Evolutionary conservation across 2,329 filamentous ascomycete genomes (phyloP), one percentile per base, ranked within the genome.

Genomic region (Alternaria ethzedia): DNA sequence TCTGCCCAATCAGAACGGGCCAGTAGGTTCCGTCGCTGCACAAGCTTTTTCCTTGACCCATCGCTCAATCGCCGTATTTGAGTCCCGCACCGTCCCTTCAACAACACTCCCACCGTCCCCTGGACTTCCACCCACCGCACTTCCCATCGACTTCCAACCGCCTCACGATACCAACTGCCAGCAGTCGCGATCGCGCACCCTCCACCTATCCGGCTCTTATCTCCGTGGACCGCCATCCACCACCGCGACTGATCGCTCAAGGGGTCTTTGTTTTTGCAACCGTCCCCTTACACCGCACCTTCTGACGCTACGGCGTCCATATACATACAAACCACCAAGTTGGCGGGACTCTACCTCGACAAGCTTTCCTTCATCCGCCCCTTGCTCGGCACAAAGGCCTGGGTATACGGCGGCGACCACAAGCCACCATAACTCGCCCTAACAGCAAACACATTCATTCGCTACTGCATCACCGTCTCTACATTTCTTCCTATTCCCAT

Each of bases 391-490:
- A 95, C 94, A 83, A 90, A 90, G 81, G 90, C 90, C 87, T 93
- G 94, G 94, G 94, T 96, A 89, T 95, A 95, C 83, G 94, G 95
- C 91, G 92, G 94, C 86, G 93, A 96, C 70, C 78, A 79, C 87
- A 96, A 97, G 85, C 95, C 96, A 81, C 95, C 95, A 87, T 98
- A 98, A 97, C 84, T 95, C 82, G 86, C 75, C 81, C 81, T 81
- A 28, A 64, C 45, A n/a, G 61, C 49, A 52, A 45, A 49, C 36
- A 49, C 58, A 65, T 56, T 62, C 66, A 66, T 55, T 70, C 63
- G 45, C 65, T 65, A 66, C 54, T 65, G 66, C 36, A 65, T 54
- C 36, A 59, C 63, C 67, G 62, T 70, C 64, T 59, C 69, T 65
- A 58, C 63, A 51, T 60, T 45, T 43, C 68, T 74, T 75, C 70